Evolutionary conservation across 202 grass and related monocot species (phyloP).

Genomic region (Setaria viridis): DNA sequence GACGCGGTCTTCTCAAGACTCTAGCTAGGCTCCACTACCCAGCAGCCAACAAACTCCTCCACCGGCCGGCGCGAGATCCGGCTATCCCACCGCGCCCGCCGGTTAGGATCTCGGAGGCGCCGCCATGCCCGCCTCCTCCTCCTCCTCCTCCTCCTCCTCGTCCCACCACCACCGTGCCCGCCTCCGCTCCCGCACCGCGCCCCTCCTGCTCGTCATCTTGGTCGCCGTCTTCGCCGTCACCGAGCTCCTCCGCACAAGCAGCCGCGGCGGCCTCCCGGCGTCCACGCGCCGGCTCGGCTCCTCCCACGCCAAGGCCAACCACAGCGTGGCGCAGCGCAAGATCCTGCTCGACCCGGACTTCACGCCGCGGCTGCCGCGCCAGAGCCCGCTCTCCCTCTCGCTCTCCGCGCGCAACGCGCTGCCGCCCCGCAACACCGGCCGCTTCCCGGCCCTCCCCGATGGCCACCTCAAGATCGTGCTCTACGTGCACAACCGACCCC

Average conservation of each 20-base stretch:
- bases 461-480: slow-evolving; percentile 80
- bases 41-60: slow-evolving; percentile 42
- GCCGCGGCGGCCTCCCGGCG: slow-evolving; percentile 31
- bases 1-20: neutral
- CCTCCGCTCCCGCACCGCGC: slow-evolving; percentile 52
- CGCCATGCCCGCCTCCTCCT: slow-evolving; percentile 28
- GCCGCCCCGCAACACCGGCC: slow-evolving; percentile 69
- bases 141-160: neutral
- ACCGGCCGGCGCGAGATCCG: slow-evolving; percentile 46
- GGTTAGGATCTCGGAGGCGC: slow-evolving; percentile 19
- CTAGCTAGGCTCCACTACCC: neutral
- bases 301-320: neutral
- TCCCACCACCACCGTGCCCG: slow-evolving; percentile 34
- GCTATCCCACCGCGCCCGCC: slow-evolving; percentile 10
- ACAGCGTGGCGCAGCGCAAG: slow-evolving; percentile 46
- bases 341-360: slow-evolving; percentile 64
- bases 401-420: slow-evolving; percentile 70
- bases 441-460: slow-evolving; percentile 61
- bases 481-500: slow-evolving; percentile 91
- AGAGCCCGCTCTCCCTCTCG: slow-evolving; percentile 75
- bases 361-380: slow-evolving; percentile 67
- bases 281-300: neutral
- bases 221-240: slow-evolving; percentile 63
- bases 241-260: slow-evolving; percentile 65
- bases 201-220: slow-evolving; percentile 54